phyloP scores from a whole-genome alignment of 2,329 filamentous ascomycete genomes.

The Exophiala phaeomuriformis region DNA sequence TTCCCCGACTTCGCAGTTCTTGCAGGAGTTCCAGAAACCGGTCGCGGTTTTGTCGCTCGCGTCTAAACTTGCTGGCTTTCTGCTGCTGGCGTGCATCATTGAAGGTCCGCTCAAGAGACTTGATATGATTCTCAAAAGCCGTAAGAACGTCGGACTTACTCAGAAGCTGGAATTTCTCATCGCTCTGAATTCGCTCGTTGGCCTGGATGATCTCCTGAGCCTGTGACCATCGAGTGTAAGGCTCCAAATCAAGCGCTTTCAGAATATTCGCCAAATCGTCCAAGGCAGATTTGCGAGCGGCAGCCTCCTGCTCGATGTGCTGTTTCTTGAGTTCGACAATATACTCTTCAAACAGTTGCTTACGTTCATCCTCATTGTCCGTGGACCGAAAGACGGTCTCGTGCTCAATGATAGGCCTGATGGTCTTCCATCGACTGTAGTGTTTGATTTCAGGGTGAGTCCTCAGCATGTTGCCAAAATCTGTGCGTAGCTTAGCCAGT shows the following conservation, averaged over 20 bases:
- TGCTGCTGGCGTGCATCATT: slow-evolving; percentile 86
- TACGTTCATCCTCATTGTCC: slow-evolving; percentile 76
- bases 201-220: slow-evolving; percentile 75
- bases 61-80: slow-evolving; percentile 70
- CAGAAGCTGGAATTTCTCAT: slow-evolving; percentile 78
- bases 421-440: slow-evolving; percentile 95
- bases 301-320: slow-evolving; percentile 67
- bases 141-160: slow-evolving; percentile 84
- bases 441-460: slow-evolving; percentile 95
- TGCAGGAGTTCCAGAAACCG: slow-evolving; percentile 66
- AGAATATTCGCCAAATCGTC: slow-evolving; percentile 73
- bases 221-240: slow-evolving; percentile 90
- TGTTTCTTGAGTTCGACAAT: slow-evolving; percentile 73
- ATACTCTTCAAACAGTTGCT: slow-evolving; percentile 90
- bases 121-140: slow-evolving; percentile 92
- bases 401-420: slow-evolving; percentile 83
- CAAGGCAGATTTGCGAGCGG: slow-evolving; percentile 70
- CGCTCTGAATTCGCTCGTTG: slow-evolving; percentile 67
- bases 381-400: slow-evolving; percentile 94
- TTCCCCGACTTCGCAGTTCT: slow-evolving; percentile 65
- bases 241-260: slow-evolving; percentile 72
- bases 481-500: slow-evolving; percentile 79
- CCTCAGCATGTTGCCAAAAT: slow-evolving; percentile 93
- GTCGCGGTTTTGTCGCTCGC: slow-evolving; percentile 81
- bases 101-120: slow-evolving; percentile 78